Evolutionary conservation across 2,329 filamentous ascomycete genomes (phyloP).

Genomic region (Madurella fahalii): DNA sequence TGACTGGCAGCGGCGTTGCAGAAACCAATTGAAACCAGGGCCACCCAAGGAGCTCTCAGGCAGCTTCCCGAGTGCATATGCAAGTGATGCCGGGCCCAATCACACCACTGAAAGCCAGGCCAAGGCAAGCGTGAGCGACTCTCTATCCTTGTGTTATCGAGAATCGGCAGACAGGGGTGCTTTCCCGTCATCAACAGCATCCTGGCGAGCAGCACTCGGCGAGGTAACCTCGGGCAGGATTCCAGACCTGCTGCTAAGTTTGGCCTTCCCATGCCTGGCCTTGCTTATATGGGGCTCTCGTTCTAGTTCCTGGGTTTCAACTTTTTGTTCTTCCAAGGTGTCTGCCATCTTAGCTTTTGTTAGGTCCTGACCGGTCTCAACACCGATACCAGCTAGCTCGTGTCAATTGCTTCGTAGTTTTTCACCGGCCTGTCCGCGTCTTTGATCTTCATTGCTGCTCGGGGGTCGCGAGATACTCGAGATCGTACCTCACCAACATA

Average conservation of each 20-base stretch:
- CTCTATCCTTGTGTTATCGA: neutral
- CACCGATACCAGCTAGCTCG: too few species aligned
- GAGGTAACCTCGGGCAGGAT: conserved; percentile 5
- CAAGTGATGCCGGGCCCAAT: neutral
- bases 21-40: conserved; percentile 3
- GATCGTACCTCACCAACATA: too few species aligned
- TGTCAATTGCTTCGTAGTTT: too few species aligned
- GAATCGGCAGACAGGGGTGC: neutral
- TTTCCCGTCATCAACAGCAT: neutral
- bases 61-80: neutral
- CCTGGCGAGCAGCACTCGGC: neutral
- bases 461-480: too few species aligned
- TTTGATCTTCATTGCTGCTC: too few species aligned
- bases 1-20: conserved; percentile 2
- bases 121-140: neutral
- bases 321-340: too few species aligned
- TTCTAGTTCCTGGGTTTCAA: neutral
- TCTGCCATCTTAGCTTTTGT: neutral
- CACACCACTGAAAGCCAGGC: neutral
- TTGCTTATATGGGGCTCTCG: conserved; percentile 1
- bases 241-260: conserved; percentile 10
- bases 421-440: too few species aligned
- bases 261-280: conserved; percentile 1
- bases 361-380: too few species aligned
- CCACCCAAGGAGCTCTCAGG: neutral